Base-by-base conservation (phyloP, 2,329 filamentous ascomycete species). In the Aureobasidium uvarum region DNA sequence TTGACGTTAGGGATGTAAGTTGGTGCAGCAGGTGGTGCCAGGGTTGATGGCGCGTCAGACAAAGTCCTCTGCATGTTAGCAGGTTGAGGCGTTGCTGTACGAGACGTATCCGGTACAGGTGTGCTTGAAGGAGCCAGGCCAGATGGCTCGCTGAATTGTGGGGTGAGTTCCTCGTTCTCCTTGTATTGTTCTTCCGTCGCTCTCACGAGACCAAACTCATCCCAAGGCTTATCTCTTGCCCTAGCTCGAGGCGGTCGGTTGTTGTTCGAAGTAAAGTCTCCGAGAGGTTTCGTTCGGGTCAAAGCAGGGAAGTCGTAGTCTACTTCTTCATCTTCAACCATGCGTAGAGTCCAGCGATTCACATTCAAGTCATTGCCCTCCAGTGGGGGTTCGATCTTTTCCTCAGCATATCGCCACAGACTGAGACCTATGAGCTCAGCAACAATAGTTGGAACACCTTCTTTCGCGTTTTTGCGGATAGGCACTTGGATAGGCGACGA, bases 291-390 rank as follows among this genome's bases (percentile, higher is more conserved):
- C 25, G 85, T 91, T 41, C 91, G 84, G 66, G 90, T 88, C 46
- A 95, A 81, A 0, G 91, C 87, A 38, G 90, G 90, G 69, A 95
- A 95, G 72, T 95, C 91, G 69, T 92, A 89, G 70, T 96, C 91
- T 1, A 94, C 87, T 72, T 95, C 91, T 56, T 89, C 91, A 65
- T 91, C 90, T 73, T 95, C 86, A 10, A 93, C 90, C 86, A 96
- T 92, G 46, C 90, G 85, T 65, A 96, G 78, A 28, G 87, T 91
- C 89, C 90, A 95, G 80, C 87, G 87, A 72, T 94, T 94, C 70
- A 93, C 88, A 70, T 91, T 91, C 62, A 86, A 80, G 72, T 91
- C 90, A 59, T 87, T 84, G 1, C 79, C 74, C 0, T 86, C 79
- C 11, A 95, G 79, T 0, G 83, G 74, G 3, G 91, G 91, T 68